These are phyloP conservation scores for Fragaria ananassa DNA, from an alignment of 306 rosid species.

Conservation along the genomic window DNA sequence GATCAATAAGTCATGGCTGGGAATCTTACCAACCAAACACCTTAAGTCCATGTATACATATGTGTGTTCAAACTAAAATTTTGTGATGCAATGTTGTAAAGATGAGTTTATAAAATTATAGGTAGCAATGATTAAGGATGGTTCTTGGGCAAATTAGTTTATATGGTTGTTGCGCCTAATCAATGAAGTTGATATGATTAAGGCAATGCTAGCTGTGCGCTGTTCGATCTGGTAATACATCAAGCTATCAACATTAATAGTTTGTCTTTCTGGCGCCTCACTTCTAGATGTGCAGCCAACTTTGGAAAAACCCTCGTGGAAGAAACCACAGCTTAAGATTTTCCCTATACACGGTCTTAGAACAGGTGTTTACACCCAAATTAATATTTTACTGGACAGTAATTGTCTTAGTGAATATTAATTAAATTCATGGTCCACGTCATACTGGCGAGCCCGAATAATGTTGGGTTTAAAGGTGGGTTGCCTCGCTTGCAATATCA, in stretches of 20 bases:
- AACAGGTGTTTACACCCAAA: no score
- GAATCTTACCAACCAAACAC: conserved; percentile 9
- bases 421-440: no score
- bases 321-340: not conserved
- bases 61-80: not conserved
- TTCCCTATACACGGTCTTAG: not conserved
- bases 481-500: no score
- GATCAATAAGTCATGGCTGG: not conserved
- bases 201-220: not conserved
- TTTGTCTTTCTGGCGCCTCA: not conserved
- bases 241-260: not conserved
- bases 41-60: not conserved
- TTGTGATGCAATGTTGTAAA: not conserved
- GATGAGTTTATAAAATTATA: not conserved
- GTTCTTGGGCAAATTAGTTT: not conserved
- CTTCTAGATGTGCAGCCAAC: not conserved
- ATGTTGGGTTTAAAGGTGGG: no score
- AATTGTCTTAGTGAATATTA: no score
- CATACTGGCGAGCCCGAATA: no score
- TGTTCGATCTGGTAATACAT: not conserved
- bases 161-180: conserved; percentile 20
- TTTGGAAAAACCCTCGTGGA: not conserved
- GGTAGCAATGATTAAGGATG: conserved; percentile 2
- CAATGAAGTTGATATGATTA: not conserved
- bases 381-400: no score